Conservation (phyloP, 352 stramenopile species). For the Halophytophthora batemanensis region DNA sequence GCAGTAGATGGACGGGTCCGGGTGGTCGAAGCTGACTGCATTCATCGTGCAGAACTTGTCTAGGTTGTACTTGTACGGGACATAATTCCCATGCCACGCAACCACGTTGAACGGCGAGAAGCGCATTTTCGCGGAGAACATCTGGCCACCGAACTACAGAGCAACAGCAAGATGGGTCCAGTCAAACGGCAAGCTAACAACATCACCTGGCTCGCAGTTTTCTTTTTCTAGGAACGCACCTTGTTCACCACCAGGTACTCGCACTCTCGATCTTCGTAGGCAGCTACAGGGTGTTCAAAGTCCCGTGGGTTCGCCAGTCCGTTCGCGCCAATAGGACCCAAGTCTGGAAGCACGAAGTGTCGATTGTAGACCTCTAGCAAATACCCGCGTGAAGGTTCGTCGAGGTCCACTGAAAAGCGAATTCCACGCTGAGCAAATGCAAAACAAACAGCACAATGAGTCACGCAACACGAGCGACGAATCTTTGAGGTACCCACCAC, state of each 20-base stretch:
- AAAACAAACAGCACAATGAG: not conserved
- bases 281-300: slow-evolving; percentile 91
- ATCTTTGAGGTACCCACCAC: not conserved
- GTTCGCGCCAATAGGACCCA: slow-evolving; percentile 96
- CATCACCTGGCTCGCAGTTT: not conserved
- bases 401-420: slow-evolving; percentile 90
- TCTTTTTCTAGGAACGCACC: slow-evolving; percentile 13
- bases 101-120: slow-evolving; percentile 97
- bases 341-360: slow-evolving; percentile 93
- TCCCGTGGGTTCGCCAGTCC: slow-evolving; percentile 95
- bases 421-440: slow-evolving; percentile 72
- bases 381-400: slow-evolving; percentile 89
- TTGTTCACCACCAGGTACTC: slow-evolving; percentile 77
- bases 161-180: not conserved
- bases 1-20: slow-evolving; percentile 97
- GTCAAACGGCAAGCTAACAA: slow-evolving; percentile 3
- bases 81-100: slow-evolving; percentile 98
- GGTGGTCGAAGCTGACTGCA: slow-evolving; percentile 95
- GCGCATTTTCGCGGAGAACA: slow-evolving; percentile 82
- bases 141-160: slow-evolving; percentile 75
- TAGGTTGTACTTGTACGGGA: slow-evolving; percentile 97
- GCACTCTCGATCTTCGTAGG: slow-evolving; percentile 86
- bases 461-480: not conserved
- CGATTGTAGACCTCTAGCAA: slow-evolving; percentile 95
- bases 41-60: slow-evolving; percentile 95